Percentiles rank a stretch among this genome's conserved stretches.
Conservation (phyloP, 2,329 filamentous ascomycete species). For the Xylariomycetidae sp. region DNA sequence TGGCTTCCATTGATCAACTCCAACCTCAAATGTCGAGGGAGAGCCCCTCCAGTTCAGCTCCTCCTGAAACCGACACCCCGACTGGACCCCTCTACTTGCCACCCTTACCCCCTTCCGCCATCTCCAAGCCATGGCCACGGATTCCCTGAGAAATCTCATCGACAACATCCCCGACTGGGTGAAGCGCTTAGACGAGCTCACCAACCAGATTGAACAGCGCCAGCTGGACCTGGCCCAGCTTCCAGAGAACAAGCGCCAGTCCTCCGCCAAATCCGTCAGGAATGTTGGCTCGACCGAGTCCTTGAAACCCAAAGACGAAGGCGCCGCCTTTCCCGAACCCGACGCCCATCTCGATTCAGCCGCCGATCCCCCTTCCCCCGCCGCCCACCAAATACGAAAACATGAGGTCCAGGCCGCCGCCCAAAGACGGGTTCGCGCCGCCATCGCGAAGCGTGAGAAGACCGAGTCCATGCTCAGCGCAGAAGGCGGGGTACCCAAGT, state of each 20-base stretch:
- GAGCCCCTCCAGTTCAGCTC: slow-evolving; percentile 3
- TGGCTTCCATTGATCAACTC: neutral
- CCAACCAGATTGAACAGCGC: slow-evolving; percentile 55
- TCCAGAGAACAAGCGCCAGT: slow-evolving; percentile 25
- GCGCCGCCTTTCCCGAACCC: slow-evolving; percentile 16
- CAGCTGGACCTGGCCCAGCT: slow-evolving; percentile 56
- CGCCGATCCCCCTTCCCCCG: slow-evolving; percentile 31
- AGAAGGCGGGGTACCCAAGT: slow-evolving; percentile 46
- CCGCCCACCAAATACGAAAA: slow-evolving; percentile 34
- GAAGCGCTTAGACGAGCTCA: slow-evolving; percentile 54
- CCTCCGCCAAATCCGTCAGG: slow-evolving; percentile 39
- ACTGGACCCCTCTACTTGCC: too few relatives aligned
- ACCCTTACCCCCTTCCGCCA: too few relatives aligned
- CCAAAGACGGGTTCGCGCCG: slow-evolving; percentile 41
- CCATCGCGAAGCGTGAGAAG: slow-evolving; percentile 45
- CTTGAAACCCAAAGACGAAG: slow-evolving; percentile 45
- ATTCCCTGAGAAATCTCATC: slow-evolving; percentile 51
- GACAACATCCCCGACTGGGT: slow-evolving; percentile 58
- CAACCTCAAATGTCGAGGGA: slow-evolving; percentile 9
- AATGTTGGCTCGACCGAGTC: slow-evolving; percentile 52
- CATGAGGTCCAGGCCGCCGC: slow-evolving; percentile 42
- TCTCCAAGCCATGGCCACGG: slow-evolving; percentile 45
- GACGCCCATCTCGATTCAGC: slow-evolving; percentile 12
- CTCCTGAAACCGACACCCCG: neutral
- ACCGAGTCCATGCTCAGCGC: slow-evolving; percentile 49